phyloP scores from a whole-genome alignment of 164 flowering plant species.

The Tinospora cordifolia region DNA sequence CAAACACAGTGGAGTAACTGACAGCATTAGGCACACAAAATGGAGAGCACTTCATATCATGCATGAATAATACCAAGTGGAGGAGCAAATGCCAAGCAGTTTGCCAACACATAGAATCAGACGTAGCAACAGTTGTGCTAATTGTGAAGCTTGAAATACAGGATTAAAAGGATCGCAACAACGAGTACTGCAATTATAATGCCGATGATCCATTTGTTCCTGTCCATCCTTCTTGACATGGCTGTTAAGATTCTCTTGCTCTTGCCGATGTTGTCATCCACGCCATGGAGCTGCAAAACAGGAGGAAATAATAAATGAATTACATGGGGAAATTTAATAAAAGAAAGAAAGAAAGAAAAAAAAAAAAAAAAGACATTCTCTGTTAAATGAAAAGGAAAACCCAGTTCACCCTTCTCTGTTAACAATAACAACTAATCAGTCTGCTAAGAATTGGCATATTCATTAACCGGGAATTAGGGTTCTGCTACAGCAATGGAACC shows the following conservation, averaged over 20 bases:
- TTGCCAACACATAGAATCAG: neutral
- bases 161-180: constrained; percentile 23
- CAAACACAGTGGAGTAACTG: too few species aligned
- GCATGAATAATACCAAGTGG: neutral
- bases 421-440: neutral
- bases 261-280: constrained; percentile 27
- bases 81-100: neutral
- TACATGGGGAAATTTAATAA: too few species aligned
- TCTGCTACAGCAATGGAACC: too few species aligned
- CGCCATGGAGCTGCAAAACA: constrained; percentile 30
- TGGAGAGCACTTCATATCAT: neutral
- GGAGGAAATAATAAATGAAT: neutral
- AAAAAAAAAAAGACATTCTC: too few species aligned
- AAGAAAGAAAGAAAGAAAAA: too few species aligned
- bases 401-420: neutral
- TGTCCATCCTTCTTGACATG: constrained; percentile 30
- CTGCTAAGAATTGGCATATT: neutral
- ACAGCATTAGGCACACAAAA: neutral
- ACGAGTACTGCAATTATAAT: constrained; percentile 22
- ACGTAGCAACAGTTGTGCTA: constrained; percentile 1
- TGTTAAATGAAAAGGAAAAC: too few species aligned
- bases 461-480: too few species aligned
- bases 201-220: constrained; percentile 28
- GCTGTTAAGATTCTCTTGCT: constrained; percentile 28
- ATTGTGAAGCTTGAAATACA: constrained; percentile 27